These are phyloP conservation scores for Kodamaea suecica DNA, from an alignment of 1,139 yeast genomes.

Conservation along the genomic window DNA sequence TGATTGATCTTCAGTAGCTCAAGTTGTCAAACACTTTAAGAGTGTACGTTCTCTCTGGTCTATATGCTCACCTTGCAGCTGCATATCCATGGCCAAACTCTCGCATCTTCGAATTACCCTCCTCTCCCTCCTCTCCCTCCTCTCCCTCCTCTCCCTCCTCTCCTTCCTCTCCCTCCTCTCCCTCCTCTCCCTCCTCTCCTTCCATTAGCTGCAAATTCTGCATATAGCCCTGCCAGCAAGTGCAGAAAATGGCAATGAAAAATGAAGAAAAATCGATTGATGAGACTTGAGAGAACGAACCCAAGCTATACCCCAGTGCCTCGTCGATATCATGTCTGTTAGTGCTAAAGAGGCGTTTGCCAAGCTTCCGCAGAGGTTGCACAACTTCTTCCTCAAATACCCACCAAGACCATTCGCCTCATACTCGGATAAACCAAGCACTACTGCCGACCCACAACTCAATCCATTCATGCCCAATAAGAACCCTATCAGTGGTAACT, in stretches of 20 bases:
- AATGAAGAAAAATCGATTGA: constrained; percentile 3
- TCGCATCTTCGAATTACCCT: no score
- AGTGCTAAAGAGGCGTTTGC: constrained; percentile 43
- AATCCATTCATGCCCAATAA: constrained; percentile 89
- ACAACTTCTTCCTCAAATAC: constrained; percentile 71
- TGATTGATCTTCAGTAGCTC: no score
- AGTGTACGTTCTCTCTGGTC: no score
- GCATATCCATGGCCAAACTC: no score
- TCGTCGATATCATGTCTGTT: constrained; percentile 18
- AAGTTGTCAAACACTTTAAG: no score
- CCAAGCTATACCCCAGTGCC: background rate
- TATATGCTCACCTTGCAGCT: no score
- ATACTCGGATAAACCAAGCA: constrained; percentile 64
- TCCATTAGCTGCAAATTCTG: background rate
- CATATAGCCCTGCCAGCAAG: no score
- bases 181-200: background rate
- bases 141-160: background rate
- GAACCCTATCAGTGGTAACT: constrained; percentile 74
- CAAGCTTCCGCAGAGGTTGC: constrained; percentile 68
- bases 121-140: no score
- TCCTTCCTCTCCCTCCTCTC: background rate
- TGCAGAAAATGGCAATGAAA: no score
- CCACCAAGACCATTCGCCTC: constrained; percentile 81
- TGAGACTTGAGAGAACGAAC: background rate
- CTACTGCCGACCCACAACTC: constrained; percentile 62